Evolutionary conservation across 202 grass and related monocot genomes (phyloP), one percentile per base, ranked within the genome.

Genomic region (Musa balbisiana): DNA sequence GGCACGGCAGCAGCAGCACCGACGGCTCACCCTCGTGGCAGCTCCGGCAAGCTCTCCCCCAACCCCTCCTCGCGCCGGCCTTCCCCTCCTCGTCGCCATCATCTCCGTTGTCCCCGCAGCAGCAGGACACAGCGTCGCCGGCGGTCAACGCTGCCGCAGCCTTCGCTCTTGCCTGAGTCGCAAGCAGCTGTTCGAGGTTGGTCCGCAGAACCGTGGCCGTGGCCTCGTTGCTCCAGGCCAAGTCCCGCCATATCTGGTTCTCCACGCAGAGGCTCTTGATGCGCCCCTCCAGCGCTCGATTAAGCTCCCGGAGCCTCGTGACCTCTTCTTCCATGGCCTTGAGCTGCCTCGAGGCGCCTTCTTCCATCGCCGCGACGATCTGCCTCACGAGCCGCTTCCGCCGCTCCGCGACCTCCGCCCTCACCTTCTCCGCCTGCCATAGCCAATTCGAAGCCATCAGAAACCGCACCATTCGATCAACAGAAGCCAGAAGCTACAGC

Each of bases 1-100:
- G 76, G 72, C 94, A 98, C 24, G 94, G 94, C 71, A 98, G 83
- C 11, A 97, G 15, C 15, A 98, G 80, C 73, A 92, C 91, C 8
- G 71, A 79, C 10, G 91, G 83, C 62, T 29, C 79, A 59, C 76
- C 60, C 10, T 81, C 79, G 33, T 62, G 73, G 77, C 94, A 98
- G 24, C 69, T 53, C 63, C 51, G 21, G 84, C 94, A 98, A 21
- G 13, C 2, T 53, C 24, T 78, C 6, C 50, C 29, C 8, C 19
- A 50, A 8, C 5, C 79, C 23, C 16, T 20, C 22, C 13, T 20
- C 17, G 9, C 13, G 2, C 58, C 13, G 5, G 17, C 15, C 27
- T 64, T 43, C 33, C 33, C 33, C 33, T 43, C 33, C 33, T 6
- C 33, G 33, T 43, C 4, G 33, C 33, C 33, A 43, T 43, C 33